Conservation (phyloP, 768 basidiomycete genomes). For the Agaricus bisporus region DNA sequence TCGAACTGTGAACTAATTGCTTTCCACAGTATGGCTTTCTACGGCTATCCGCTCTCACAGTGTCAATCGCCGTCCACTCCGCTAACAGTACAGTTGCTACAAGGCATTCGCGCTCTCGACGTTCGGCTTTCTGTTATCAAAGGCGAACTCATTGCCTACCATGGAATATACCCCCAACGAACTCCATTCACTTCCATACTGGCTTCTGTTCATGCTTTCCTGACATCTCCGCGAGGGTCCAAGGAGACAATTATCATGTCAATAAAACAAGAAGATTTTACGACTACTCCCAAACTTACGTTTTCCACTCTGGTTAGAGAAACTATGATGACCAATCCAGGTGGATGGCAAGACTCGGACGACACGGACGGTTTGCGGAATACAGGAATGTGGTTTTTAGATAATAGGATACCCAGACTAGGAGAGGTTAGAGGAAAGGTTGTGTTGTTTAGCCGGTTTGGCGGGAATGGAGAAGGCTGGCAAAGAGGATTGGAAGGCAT, state of each 20-base stretch:
- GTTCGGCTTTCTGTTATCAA: constrained; percentile 65
- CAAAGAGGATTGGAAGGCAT: constrained; percentile 60
- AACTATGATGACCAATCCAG: constrained; percentile 54
- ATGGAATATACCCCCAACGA: constrained; percentile 68
- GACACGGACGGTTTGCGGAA: neutral
- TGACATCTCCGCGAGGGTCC: constrained; percentile 47
- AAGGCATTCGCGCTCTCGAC: constrained; percentile 79
- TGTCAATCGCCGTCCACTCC: constrained; percentile 67
- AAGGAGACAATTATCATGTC: constrained; percentile 81
- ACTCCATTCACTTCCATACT: constrained; percentile 66
- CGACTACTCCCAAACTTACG: constrained; percentile 30
- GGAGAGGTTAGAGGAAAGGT: constrained; percentile 85
- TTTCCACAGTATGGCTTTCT: constrained; percentile 65
- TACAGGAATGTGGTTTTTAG: constrained; percentile 70
- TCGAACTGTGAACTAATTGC: neutral
- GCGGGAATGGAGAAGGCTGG: constrained; percentile 64
- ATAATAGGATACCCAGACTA: constrained; percentile 72
- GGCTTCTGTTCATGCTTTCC: constrained; percentile 51
- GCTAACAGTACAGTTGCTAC: constrained; percentile 61
- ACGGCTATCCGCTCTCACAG: constrained; percentile 83
- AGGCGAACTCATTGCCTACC: constrained; percentile 64
- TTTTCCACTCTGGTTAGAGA: constrained; percentile 66
- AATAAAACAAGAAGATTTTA: constrained; percentile 82
- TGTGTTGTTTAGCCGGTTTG: constrained; percentile 84
- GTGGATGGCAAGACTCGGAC: constrained; percentile 25